phyloP scores from a whole-genome alignment of 441 rosid genomes.

The Populus tomentosa region DNA sequence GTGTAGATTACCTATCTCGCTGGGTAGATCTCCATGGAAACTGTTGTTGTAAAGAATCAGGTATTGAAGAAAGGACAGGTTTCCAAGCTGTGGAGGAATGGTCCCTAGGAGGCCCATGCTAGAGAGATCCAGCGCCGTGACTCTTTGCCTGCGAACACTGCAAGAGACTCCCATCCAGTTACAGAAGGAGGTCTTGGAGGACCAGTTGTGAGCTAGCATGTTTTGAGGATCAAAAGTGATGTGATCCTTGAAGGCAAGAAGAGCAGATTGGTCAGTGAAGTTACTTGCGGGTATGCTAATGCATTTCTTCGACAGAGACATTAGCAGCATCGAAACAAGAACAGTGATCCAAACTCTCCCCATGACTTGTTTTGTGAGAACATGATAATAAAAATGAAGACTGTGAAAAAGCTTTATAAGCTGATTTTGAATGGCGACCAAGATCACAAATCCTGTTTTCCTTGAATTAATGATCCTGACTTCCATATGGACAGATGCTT shows the following conservation, averaged over 20 bases:
- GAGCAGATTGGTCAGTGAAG: slow-evolving; percentile 11
- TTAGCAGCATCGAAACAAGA: not conserved
- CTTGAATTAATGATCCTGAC: not conserved
- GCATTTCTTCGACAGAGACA: not conserved
- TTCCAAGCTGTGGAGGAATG: slow-evolving; percentile 16
- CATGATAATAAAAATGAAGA: not conserved
- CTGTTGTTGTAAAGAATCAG: slow-evolving; percentile 3
- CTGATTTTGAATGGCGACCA: not conserved
- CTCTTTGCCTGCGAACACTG: not conserved
- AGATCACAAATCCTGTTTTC: not conserved
- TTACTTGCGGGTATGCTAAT: not conserved
- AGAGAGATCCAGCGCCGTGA: slow-evolving; percentile 13
- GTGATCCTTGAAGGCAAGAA: slow-evolving; percentile 6
- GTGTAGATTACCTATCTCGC: not conserved
- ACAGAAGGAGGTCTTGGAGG: not conserved
- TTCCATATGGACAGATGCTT: not conserved
- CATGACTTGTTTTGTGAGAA: not conserved
- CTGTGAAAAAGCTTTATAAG: not conserved
- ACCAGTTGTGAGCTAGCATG: slow-evolving; percentile 4
- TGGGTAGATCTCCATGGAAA: not conserved
- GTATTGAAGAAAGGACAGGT: slow-evolving; percentile 5
- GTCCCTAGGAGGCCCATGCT: slow-evolving; percentile 15
- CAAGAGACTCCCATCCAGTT: slow-evolving; percentile 21
- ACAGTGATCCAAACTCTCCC: not conserved
- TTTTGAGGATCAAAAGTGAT: not conserved